A percentile compares a stretch with the other conserved stretches of the same genome.
phyloP scores from a whole-genome alignment of 345 rosid genomes.

The Mallotus nudiflorus region DNA sequence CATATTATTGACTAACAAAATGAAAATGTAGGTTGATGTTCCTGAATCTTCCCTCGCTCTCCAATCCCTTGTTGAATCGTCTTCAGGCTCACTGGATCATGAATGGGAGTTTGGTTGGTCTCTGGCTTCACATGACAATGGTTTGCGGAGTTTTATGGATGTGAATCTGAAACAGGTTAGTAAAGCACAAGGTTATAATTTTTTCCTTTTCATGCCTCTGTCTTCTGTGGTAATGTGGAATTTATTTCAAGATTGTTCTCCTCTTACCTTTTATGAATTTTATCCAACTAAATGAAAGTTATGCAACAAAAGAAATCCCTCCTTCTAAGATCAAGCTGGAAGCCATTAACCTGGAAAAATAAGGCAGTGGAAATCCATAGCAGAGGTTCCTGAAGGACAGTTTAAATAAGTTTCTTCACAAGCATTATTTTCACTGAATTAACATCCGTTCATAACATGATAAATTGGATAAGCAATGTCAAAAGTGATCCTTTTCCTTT shows the following conservation, averaged over 20 bases:
- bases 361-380: not conserved
- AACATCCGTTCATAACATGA: not conserved
- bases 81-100: conserved; percentile 60
- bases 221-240: not conserved
- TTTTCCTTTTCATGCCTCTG: not conserved
- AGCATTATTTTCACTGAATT: not conserved
- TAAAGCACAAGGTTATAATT: not conserved
- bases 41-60: conserved; percentile 69
- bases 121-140: conserved; percentile 50
- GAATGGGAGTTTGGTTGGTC: conserved; percentile 99
- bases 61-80: conserved; percentile 71
- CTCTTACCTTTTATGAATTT: not conserved
- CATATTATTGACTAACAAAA: conserved; percentile 26
- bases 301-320: not conserved
- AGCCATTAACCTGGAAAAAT: not conserved
- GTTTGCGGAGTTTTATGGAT: conserved; percentile 38
- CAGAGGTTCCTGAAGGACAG: not conserved
- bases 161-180: conserved; percentile 39
- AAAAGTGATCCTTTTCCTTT: conserved; percentile 23
- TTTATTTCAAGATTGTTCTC: not conserved
- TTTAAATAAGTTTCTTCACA: not conserved
- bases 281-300: not conserved
- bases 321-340: not conserved
- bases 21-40: conserved; percentile 72
- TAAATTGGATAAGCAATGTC: not conserved